Percentiles rank a stretch among this genome's conserved stretches.
Conservation (phyloP, 441 rosid species). For the Aquilaria agallochum region DNA sequence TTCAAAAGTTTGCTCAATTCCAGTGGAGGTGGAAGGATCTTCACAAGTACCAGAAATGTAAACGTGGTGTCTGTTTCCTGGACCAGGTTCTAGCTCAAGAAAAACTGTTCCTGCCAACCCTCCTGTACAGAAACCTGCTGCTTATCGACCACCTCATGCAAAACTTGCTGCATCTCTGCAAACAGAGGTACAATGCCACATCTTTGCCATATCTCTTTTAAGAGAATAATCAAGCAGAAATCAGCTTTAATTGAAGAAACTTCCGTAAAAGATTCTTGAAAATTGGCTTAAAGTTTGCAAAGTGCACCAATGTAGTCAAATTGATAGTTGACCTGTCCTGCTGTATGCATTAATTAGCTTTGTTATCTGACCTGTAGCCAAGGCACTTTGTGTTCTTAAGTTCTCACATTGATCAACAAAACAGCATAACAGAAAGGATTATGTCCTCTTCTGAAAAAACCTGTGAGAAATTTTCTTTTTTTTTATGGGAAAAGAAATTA, state of each 20-base stretch:
- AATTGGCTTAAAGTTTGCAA: too few species aligned
- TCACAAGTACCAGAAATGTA: too few species aligned
- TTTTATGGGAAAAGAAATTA: too few species aligned
- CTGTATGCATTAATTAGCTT: not conserved
- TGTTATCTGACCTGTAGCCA: not conserved
- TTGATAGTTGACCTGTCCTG: not conserved
- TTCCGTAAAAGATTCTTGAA: not conserved
- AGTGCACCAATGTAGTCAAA: not conserved
- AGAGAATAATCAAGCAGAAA: not conserved
- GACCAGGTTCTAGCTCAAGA: slow-evolving; percentile 60
- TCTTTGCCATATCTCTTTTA: slow-evolving; percentile 1
- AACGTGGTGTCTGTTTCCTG: slow-evolving; percentile 21
- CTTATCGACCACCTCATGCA: slow-evolving; percentile 94
- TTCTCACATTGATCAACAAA: too few species aligned
- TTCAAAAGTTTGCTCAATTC: not conserved
- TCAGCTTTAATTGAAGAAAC: not conserved
- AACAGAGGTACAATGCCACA: slow-evolving; percentile 60
- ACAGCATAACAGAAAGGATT: too few species aligned
- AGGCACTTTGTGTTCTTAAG: too few species aligned
- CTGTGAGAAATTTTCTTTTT: too few species aligned
- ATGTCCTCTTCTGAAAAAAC: too few species aligned
- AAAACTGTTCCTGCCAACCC: slow-evolving; percentile 38
- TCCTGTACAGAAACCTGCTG: slow-evolving; percentile 69
- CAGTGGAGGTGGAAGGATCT: too few species aligned
- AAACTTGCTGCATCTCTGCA: slow-evolving; percentile 72